Evolutionary conservation across 495 filamentous ascomycete species (phyloP).

Genomic region (Astrothelium macrocarpum): DNA sequence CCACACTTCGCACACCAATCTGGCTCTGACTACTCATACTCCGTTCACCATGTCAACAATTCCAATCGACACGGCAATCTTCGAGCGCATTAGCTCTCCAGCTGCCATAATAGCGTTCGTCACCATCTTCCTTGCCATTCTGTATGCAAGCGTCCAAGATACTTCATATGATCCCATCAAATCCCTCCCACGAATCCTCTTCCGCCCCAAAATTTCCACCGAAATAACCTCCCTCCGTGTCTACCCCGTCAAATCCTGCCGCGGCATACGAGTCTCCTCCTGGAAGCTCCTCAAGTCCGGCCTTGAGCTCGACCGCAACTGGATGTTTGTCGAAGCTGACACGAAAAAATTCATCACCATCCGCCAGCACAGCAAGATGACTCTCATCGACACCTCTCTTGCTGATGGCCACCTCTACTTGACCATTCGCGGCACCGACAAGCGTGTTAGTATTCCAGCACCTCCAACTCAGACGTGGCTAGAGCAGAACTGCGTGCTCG

Average conservation of each 20-base stretch:
- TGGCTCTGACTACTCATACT: background rate
- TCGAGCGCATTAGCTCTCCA: background rate
- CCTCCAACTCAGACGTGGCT: slow-evolving; percentile 31
- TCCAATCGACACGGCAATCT: background rate
- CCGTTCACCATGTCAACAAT: background rate
- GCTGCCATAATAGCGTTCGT: background rate
- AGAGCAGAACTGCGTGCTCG: slow-evolving; percentile 22
- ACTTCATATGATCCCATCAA: background rate
- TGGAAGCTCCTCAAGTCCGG: slow-evolving; percentile 27
- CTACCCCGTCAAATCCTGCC: slow-evolving; percentile 37
- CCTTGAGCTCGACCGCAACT: slow-evolving; percentile 34
- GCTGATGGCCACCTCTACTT: slow-evolving; percentile 20
- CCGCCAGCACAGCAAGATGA: slow-evolving; percentile 31
- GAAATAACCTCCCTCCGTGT: slow-evolving; percentile 28
- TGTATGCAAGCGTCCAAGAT: background rate
- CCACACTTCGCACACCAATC: too few species aligned
- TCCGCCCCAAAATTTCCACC: slow-evolving; percentile 14
- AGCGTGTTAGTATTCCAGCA: slow-evolving; percentile 26
- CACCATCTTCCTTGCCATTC: background rate
- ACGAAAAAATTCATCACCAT: slow-evolving; percentile 34
- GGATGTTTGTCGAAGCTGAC: slow-evolving; percentile 34
- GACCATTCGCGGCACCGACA: slow-evolving; percentile 19
- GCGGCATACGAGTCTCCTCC: slow-evolving; percentile 26
- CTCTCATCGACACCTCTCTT: slow-evolving; percentile 32
- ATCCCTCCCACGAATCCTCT: slow-evolving; percentile 14